Percentiles rank a stretch among this genome's conserved stretches.
These are phyloP conservation scores for Sanghuangporus baumii DNA, from an alignment of 1,284 basidiomycete genomes.

Conservation along the genomic window DNA sequence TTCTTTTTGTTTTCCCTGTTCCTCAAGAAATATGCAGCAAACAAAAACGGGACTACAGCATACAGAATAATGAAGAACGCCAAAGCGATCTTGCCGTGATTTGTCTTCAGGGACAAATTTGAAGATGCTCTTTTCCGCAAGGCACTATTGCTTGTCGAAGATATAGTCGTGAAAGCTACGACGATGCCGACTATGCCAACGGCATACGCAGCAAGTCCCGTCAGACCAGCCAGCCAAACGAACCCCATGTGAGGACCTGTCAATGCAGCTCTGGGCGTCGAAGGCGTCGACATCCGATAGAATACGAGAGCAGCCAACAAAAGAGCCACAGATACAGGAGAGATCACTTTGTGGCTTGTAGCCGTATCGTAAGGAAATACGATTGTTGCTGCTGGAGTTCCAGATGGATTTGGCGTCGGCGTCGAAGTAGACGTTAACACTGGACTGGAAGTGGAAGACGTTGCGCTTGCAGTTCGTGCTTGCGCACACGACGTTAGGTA, in stretches of 20 bases:
- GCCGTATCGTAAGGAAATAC: slow-evolving; percentile 43
- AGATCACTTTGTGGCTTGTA: slow-evolving; percentile 55
- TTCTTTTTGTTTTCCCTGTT: not conserved
- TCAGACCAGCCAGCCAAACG: slow-evolving; percentile 33
- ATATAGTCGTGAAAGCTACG: slow-evolving; percentile 55
- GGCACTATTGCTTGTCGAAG: slow-evolving; percentile 24
- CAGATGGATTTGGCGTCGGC: slow-evolving; percentile 18
- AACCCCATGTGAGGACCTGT: slow-evolving; percentile 26
- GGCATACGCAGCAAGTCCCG: slow-evolving; percentile 49
- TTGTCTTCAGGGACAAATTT: slow-evolving; percentile 42
- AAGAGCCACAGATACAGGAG: slow-evolving; percentile 58
- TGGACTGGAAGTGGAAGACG: slow-evolving; percentile 21
- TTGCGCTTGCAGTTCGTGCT: slow-evolving; percentile 27
- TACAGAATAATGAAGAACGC: slow-evolving; percentile 58
- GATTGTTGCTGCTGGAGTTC: slow-evolving; percentile 1
- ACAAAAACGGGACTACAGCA: slow-evolving; percentile 43
- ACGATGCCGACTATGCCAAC: slow-evolving; percentile 57
- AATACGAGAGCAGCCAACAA: slow-evolving; percentile 50
- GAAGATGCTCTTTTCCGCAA: slow-evolving; percentile 31
- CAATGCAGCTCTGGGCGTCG: slow-evolving; percentile 14
- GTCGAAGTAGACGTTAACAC: slow-evolving; percentile 20
- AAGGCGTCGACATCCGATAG: slow-evolving; percentile 45
- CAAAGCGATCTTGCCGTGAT: slow-evolving; percentile 57
- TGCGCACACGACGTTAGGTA: slow-evolving; percentile 58
- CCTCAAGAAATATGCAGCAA: slow-evolving; percentile 21